Percentiles rank a stretch among this genome's conserved stretches.
Conservation (phyloP, 225 moss, liverwort and hornwort species). For the Sphagnum tenellum region DNA sequence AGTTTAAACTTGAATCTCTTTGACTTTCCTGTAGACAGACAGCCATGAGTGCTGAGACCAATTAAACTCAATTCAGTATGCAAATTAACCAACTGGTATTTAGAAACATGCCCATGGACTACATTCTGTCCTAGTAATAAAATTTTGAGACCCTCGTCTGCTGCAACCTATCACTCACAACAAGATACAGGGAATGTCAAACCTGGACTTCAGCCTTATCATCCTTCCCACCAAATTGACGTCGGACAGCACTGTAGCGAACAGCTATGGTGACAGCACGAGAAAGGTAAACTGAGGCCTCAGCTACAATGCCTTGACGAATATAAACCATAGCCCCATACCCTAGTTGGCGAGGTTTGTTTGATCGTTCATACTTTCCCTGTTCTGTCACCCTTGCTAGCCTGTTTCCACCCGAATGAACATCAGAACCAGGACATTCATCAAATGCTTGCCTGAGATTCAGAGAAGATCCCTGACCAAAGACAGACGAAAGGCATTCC, state of each 20-base stretch:
- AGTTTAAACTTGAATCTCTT: too few relatives aligned
- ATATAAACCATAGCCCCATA: constrained; percentile 98
- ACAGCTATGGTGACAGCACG: constrained; percentile 94
- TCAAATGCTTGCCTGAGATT: too few relatives aligned
- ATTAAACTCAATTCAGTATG: too few relatives aligned
- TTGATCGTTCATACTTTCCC: constrained; percentile 62
- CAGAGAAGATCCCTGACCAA: too few relatives aligned
- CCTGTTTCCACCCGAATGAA: constrained; percentile 22
- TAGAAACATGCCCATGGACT: too few relatives aligned
- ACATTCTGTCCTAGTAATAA: too few relatives aligned
- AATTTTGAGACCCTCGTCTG: too few relatives aligned
- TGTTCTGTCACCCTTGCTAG: constrained; percentile 71
- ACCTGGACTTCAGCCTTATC: constrained; percentile 77
- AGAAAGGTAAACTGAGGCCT: constrained; percentile 76
- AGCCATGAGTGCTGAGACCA: too few relatives aligned
- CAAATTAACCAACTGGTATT: too few relatives aligned
- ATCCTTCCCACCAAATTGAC: constrained; percentile 74
- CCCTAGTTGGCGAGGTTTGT: constrained; percentile 71
- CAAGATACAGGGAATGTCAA: not conserved
- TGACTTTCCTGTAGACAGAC: too few relatives aligned
- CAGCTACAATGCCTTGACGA: constrained; percentile 69
- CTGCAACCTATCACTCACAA: not conserved
- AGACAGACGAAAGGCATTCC: too few relatives aligned
- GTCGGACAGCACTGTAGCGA: constrained; percentile 93
- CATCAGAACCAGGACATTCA: too few relatives aligned